These are phyloP conservation scores for Cytospora schulzeri DNA, from an alignment of 2,329 filamentous ascomycete genomes.

Conservation along the genomic window DNA sequence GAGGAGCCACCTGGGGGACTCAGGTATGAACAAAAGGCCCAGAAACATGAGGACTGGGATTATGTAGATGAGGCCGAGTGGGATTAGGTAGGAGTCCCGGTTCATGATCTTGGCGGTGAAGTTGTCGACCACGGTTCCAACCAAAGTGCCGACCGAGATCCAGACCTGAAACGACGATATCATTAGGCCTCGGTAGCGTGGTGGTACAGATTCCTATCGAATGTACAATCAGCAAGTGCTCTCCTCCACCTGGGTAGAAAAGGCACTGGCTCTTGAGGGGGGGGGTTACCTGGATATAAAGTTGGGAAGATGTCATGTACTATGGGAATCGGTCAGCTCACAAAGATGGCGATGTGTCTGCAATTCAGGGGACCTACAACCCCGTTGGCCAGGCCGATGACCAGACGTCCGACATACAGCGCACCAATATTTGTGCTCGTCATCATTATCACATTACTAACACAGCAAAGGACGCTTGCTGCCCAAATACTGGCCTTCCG, in stretches of 20 bases:
- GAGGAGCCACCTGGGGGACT: slow-evolving; percentile 46
- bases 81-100: slow-evolving; percentile 43
- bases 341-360: background rate
- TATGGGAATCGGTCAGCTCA: background rate
- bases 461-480: slow-evolving; percentile 51
- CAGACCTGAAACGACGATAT: slow-evolving; percentile 49
- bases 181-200: slow-evolving; percentile 47
- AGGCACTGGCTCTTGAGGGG: too few relatives aligned
- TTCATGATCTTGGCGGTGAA: slow-evolving; percentile 43
- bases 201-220: slow-evolving; percentile 37
- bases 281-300: slow-evolving; percentile 41
- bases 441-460: slow-evolving; percentile 62
- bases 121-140: slow-evolving; percentile 55
- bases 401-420: slow-evolving; percentile 56
- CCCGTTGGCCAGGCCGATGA: slow-evolving; percentile 59
- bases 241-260: too few relatives aligned
- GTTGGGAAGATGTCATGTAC: slow-evolving; percentile 55
- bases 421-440: slow-evolving; percentile 53
- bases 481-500: slow-evolving; percentile 44
- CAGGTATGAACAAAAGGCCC: slow-evolving; percentile 43
- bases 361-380: slow-evolving; percentile 33
- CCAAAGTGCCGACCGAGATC: slow-evolving; percentile 45
- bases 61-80: slow-evolving; percentile 44
- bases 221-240: background rate
- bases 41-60: slow-evolving; percentile 41